Conservation (phyloP, 139 green algal genomes). For the Micractinium sp. region DNA sequence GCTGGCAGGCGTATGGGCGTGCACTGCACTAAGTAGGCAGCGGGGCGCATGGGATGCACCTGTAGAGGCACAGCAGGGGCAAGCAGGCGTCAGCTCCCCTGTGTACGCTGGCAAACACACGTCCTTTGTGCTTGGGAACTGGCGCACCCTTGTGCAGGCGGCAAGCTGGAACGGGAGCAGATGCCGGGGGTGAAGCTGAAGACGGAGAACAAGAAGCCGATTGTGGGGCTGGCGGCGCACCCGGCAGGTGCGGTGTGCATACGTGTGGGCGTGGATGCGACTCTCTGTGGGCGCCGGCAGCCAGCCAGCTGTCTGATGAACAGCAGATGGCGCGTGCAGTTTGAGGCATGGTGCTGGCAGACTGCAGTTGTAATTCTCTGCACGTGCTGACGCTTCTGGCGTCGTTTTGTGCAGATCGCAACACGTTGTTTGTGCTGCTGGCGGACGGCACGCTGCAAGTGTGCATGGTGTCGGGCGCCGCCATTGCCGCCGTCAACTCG, state of each 20-base stretch:
- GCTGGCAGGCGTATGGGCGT: too few species aligned
- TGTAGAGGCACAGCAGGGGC: too few species aligned
- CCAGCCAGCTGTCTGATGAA: not conserved
- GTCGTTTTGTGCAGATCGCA: not conserved
- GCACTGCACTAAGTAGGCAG: too few species aligned
- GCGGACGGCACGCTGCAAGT: conserved; percentile 36
- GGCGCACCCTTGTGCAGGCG: not conserved
- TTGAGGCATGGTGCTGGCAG: not conserved
- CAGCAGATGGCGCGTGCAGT: not conserved
- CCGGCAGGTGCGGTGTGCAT: not conserved
- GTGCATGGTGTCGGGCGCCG: conserved; percentile 28
- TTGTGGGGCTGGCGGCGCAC: conserved; percentile 44
- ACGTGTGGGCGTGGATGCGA: not conserved
- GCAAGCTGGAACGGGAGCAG: conserved; percentile 30
- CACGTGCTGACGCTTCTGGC: not conserved
- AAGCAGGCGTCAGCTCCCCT: too few species aligned
- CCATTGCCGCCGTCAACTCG: not conserved
- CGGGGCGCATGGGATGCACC: too few species aligned
- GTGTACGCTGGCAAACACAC: too few species aligned
- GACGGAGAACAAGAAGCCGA: conserved; percentile 52
- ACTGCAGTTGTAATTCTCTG: not conserved
- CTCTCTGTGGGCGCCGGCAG: not conserved
- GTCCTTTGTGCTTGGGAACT: not conserved
- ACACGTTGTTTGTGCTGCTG: conserved; percentile 34
- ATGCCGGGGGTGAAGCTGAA: conserved; percentile 48